Evolutionary conservation across 805 yeast genomes (phyloP), one percentile per base, ranked within the genome.

Genomic region (Pichia pseudocactophila): DNA sequence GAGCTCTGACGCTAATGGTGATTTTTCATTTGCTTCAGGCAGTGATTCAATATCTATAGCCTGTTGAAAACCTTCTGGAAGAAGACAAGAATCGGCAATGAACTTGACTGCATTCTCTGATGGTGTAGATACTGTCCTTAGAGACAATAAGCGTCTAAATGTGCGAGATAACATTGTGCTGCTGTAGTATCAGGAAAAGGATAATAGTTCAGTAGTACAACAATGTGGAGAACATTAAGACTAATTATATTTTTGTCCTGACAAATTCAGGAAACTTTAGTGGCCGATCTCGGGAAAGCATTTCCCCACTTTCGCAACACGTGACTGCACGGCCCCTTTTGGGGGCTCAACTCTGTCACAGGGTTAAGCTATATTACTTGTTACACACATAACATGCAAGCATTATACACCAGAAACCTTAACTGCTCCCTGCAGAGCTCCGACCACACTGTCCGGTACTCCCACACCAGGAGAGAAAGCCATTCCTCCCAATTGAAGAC

Each of bases 61-160:
- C 46, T 64, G 66, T 9, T 53, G 22, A 10, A 63, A 25, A 7
- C 63, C 62, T 8, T 66, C 56, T 10, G 80, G 80, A 10, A 71
- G 55, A 20, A 76, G 70, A n/a, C 57, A 54, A 47, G 55, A 58
- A 40, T 73, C 76, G 12, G 77, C 64, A 8, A 80, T 65, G 55
- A 80, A 82, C 55, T 82, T 82, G 42, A 82, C 61, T 1, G 92
- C 88, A 58, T 82, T 78, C 40, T 78, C 84, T 54, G 82, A 82
- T 12, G 92, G 92, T 0, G 92, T 82, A 2, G 80, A 66, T 16
- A 72, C 55, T 0, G 86, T 65, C 48, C 71, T 65, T 4, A 61
- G 38, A 1, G 56, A 46, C 12, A 36, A 16, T 16, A n/a, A 37
- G 13, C 44, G 27, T 15, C 33, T 34, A 3, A 30, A 34, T 11